Evolutionary conservation across 352 stramenopile genomes (phyloP), one percentile per base, ranked within the genome.

Genomic region (Pythium dissimile): DNA sequence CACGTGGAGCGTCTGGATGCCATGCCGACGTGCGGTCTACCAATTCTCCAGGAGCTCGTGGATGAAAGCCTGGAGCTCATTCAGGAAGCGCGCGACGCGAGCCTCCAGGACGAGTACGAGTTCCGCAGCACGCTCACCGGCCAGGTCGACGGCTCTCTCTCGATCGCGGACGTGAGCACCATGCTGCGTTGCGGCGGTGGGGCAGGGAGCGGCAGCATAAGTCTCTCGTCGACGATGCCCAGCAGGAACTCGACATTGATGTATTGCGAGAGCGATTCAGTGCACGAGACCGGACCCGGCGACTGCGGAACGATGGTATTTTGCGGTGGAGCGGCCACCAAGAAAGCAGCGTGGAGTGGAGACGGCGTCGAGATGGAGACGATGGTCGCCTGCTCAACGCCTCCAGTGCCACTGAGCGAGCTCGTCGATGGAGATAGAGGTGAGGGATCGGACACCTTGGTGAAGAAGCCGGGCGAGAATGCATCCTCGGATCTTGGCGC

Each of bases 21-120:
- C 1, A 54, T n/a, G 45, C 56, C 68, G 21, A 58, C 58, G 43
- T 26, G 38, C 4, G 81, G 81, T 1, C 59, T 91, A 0, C 69
- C 77, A 3, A 70, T 88, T 23, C 64, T 92, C 0, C 75, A 89
- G 52, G 80, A 92, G 48, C 66, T 92, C 15, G 77, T 87, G 18
- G 80, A 90, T 47, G 69, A 87, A 44, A 90, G 77, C 49, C 58
- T 86, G 11, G 79, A 91, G 49, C 69, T 87, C 7, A 63, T 93
- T 8, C 61, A 71, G 15, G 72, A 86, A 11, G 75, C 77, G 16
- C 64, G 83, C 18, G 75, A 82, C n/a, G 64, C 35, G 10, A 54
- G 69, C 16, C 57, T 63, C 15, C 72, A 88, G 56, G 77, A 87
- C 37, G 80, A 87, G 59, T 71, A 63, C 34, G 75, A 76, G 12